Evolutionary conservation across 2,329 filamentous ascomycete genomes (phyloP), one percentile per base, ranked within the genome.

Genomic region (Tolypocladium amazonense): DNA sequence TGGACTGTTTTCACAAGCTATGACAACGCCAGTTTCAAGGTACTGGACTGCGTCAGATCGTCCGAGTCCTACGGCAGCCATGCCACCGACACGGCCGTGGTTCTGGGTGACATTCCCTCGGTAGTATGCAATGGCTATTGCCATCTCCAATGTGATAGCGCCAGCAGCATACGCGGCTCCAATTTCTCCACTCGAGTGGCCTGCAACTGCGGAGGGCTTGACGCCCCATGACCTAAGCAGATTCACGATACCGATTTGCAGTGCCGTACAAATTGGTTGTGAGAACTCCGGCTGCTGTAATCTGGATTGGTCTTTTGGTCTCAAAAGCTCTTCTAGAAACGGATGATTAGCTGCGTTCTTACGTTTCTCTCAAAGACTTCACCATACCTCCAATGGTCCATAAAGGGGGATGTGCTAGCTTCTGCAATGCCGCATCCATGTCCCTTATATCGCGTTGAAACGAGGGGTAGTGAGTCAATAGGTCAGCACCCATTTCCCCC

Each of bases 251-350:
- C 70, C 80, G 2, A 85, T 71, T 63, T 85, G 82, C 1, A 85
- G 50, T 0, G 81, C 80, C 0, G 81, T 83, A 57, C 77, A 83
- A 1, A 82, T 65, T 0, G 82, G 78, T 62, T 84, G 81, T 0
- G 77, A 75, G 27, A 81, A 63, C 4, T 73, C 71, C 0, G 78
- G 73, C 23, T 72, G 64, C 11, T 73, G 47, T 0, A 80, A 64
- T 3, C 65, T 1, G 68, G 71, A 60, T 69, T 55, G 38, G 18
- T 57, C 43, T 23, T 57, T 23, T 6, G 43, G 45, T 1, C 20
- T 7, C n/a, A 33, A 52, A 25, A 78, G 71, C 59, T 75, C 68
- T 52, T 56, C 35, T 57, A 47, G 58, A 18, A 0, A 12, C 1
- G 5, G 4, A 8, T 5, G 3, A 14, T 52, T 11, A 52, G 27